Evolutionary conservation across 2,329 filamentous ascomycete species (phyloP).

Genomic region (Cladosporium oxysporum): DNA sequence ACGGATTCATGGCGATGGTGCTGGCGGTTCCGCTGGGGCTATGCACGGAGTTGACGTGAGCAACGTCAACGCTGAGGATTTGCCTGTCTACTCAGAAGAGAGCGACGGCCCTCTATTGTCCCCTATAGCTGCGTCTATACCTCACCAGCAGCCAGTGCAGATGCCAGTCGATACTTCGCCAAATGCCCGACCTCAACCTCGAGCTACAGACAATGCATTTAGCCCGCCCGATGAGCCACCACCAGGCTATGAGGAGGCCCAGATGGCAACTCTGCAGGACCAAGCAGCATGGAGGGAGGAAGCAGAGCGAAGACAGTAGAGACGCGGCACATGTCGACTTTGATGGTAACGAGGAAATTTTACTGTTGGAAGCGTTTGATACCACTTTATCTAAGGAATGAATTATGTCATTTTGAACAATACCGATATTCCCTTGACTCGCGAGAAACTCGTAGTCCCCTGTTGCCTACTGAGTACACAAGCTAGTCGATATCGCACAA

Average conservation of each 20-base stretch:
- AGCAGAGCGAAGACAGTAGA: constrained; percentile 16
- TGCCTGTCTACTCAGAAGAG: constrained; percentile 80
- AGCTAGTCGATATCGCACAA: background rate
- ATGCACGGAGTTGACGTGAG: constrained; percentile 57
- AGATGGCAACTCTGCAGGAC: constrained; percentile 74
- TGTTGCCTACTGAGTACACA: background rate
- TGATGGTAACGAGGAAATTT: background rate
- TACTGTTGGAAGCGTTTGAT: constrained; percentile 4
- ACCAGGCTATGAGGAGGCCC: constrained; percentile 88
- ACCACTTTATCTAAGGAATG: constrained; percentile 9
- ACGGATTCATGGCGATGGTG: constrained; percentile 39
- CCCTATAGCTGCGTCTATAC: constrained; percentile 35
- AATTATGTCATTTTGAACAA: background rate
- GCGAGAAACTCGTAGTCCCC: background rate
- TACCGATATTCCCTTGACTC: background rate
- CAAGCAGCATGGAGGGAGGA: constrained; percentile 62
- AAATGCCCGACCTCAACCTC: constrained; percentile 26
- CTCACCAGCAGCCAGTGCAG: constrained; percentile 28
- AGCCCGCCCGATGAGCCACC: constrained; percentile 72
- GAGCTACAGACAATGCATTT: constrained; percentile 37
- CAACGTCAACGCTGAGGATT: constrained; percentile 76
- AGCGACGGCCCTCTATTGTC: constrained; percentile 40
- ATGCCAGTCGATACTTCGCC: constrained; percentile 26
- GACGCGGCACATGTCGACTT: too few species aligned
- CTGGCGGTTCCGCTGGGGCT: constrained; percentile 36